Evolutionary conservation across 129 eudicot species (phyloP).

Genomic region (Flaveria sonorensis): DNA sequence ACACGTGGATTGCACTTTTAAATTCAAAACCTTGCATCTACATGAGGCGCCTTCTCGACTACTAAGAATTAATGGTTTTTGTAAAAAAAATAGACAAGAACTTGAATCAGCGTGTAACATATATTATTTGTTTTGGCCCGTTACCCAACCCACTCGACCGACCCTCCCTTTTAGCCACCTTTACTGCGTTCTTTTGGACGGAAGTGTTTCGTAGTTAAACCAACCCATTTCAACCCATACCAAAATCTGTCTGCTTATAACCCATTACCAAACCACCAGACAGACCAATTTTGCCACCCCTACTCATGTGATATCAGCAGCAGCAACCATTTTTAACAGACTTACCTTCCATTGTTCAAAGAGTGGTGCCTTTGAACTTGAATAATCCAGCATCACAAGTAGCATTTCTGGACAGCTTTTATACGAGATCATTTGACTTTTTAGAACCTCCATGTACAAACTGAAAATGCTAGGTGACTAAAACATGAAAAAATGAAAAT

Average conservation of each 20-base stretch:
- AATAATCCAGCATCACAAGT: conserved; percentile 61
- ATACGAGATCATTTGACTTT: conserved; percentile 59
- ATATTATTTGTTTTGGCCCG: conserved; percentile 5
- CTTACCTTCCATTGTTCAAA: conserved; percentile 75
- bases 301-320: neutral
- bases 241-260: neutral
- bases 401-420: conserved; percentile 73
- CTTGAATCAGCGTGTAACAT: neutral
- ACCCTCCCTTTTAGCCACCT: neutral
- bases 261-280: neutral
- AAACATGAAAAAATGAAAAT: conserved; percentile 26
- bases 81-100: neutral
- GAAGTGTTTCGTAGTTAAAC: neutral
- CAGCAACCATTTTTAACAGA: neutral
- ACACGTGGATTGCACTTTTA: neutral
- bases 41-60: neutral
- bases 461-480: conserved; percentile 66
- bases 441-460: conserved; percentile 72
- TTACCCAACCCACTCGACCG: neutral
- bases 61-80: neutral
- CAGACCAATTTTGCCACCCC: neutral
- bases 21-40: neutral
- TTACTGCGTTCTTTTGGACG: neutral
- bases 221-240: neutral
- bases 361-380: conserved; percentile 46